Evolutionary conservation across 2,329 filamentous ascomycete genomes (phyloP).

Genomic region (Hypoxylon rubiginosum): DNA sequence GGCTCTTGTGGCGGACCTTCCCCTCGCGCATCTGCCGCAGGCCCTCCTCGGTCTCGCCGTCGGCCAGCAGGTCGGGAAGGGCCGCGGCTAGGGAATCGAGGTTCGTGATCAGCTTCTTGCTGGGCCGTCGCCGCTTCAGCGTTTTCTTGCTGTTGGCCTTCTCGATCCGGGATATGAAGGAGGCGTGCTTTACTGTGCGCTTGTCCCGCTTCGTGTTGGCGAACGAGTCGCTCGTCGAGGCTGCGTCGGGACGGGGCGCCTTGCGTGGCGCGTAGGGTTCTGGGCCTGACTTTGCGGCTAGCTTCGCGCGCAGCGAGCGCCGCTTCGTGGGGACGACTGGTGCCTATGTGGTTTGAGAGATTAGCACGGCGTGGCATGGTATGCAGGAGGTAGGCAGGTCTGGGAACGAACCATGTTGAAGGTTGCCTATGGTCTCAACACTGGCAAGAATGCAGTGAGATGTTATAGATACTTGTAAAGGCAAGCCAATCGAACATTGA

Average conservation of each 20-base stretch:
- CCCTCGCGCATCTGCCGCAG: slow-evolving; percentile 62
- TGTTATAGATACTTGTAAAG: neutral
- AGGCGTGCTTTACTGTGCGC: slow-evolving; percentile 82
- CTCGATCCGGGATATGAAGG: slow-evolving; percentile 82
- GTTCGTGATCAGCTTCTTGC: slow-evolving; percentile 82
- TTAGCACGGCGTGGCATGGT: slow-evolving; percentile 6
- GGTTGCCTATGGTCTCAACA: neutral
- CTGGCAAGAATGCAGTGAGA: neutral
- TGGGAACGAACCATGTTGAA: slow-evolving; percentile 25
- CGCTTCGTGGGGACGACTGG: slow-evolving; percentile 65
- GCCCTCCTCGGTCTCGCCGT: slow-evolving; percentile 61
- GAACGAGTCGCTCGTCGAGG: slow-evolving; percentile 67
- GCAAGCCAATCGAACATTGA: neutral
- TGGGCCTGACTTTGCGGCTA: slow-evolving; percentile 62
- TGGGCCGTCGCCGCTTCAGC: slow-evolving; percentile 75
- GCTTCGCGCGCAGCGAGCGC: slow-evolving; percentile 69
- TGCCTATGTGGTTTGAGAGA: slow-evolving; percentile 51
- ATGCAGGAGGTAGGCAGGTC: neutral
- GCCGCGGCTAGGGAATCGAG: slow-evolving; percentile 84
- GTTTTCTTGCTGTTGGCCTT: slow-evolving; percentile 67
- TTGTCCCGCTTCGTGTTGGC: slow-evolving; percentile 85
- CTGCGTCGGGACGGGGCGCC: slow-evolving; percentile 65
- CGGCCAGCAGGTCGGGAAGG: slow-evolving; percentile 72
- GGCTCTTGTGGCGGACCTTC: slow-evolving; percentile 79
- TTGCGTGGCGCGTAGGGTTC: slow-evolving; percentile 66